Evolutionary conservation across 805 yeast species (phyloP).

Genomic region (Saccharomycopsis capsularis): DNA sequence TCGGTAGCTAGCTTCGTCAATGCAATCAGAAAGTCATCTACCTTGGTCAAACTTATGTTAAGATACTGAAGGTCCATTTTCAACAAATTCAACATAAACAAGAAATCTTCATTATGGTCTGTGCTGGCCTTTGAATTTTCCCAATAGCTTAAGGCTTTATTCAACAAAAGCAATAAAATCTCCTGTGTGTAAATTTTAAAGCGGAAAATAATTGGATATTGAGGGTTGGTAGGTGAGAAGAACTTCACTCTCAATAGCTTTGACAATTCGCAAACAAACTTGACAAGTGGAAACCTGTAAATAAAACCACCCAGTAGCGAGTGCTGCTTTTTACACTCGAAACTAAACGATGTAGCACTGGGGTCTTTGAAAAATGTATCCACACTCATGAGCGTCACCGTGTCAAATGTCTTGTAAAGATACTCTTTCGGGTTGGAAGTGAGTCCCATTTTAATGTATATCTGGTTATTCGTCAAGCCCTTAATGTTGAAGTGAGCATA

Average conservation of each 20-base stretch:
- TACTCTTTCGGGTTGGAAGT: slow-evolving; percentile 37
- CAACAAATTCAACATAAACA: slow-evolving; percentile 13
- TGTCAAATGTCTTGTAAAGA: slow-evolving; percentile 35
- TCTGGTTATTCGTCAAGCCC: slow-evolving; percentile 10
- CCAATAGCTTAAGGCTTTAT: slow-evolving; percentile 18
- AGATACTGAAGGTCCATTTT: slow-evolving; percentile 19
- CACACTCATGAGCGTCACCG: slow-evolving; percentile 2
- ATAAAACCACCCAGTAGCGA: neutral
- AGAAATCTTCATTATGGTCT: slow-evolving; percentile 10
- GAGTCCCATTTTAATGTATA: slow-evolving; percentile 40
- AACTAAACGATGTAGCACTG: slow-evolving; percentile 1
- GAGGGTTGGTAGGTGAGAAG: slow-evolving; percentile 15
- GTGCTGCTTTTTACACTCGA: slow-evolving; percentile 9
- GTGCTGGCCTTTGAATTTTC: slow-evolving; percentile 10
- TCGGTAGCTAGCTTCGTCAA: neutral
- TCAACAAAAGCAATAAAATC: slow-evolving; percentile 3
- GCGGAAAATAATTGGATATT: neutral
- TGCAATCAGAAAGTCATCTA: slow-evolving; percentile 1
- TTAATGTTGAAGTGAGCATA: neutral
- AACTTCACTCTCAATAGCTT: slow-evolving; percentile 8
- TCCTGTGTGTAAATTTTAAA: slow-evolving; percentile 13
- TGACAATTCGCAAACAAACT: slow-evolving; percentile 13
- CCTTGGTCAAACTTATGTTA: slow-evolving; percentile 3
- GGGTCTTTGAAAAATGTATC: slow-evolving; percentile 1
- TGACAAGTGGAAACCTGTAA: slow-evolving; percentile 11